phyloP scores from a whole-genome alignment of 2,329 filamentous ascomycete genomes.

The Colletotrichum trifolii region DNA sequence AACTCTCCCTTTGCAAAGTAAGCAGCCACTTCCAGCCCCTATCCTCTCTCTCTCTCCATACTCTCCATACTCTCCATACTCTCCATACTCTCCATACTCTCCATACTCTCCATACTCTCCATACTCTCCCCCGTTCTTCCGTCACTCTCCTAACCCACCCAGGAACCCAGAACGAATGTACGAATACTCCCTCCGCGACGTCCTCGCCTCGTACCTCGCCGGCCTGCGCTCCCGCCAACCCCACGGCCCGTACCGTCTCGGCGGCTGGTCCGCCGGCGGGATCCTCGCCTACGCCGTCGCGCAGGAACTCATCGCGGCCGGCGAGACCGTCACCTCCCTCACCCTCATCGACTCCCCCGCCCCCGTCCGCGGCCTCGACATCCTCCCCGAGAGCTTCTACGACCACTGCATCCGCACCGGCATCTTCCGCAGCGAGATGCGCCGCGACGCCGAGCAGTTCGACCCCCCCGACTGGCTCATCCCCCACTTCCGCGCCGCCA shows the following conservation, averaged over 20 bases:
- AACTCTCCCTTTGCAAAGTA: slow-evolving; percentile 73
- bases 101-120: too few relatives aligned
- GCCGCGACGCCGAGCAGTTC: slow-evolving; percentile 52
- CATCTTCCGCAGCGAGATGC: slow-evolving; percentile 67
- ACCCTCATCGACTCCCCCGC: slow-evolving; percentile 75
- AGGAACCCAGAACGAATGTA: slow-evolving; percentile 7
- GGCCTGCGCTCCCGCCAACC: slow-evolving; percentile 78
- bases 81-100: too few relatives aligned
- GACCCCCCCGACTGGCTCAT: slow-evolving; percentile 75
- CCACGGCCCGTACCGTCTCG: slow-evolving; percentile 73
- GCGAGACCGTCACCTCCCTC: slow-evolving; percentile 68
- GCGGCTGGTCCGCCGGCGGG: slow-evolving; percentile 82
- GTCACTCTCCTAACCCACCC: too few relatives aligned
- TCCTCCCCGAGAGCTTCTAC: slow-evolving; percentile 71
- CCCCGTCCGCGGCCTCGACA: slow-evolving; percentile 71
- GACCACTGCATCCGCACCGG: slow-evolving; percentile 79
- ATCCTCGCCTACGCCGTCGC: slow-evolving; percentile 77
- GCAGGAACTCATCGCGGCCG: slow-evolving; percentile 66
- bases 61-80: too few relatives aligned
- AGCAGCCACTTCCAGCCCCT: slow-evolving; percentile 60
- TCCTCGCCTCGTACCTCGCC: slow-evolving; percentile 48
- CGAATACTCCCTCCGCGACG: background rate
- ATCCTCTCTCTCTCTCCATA: slow-evolving; percentile 36
- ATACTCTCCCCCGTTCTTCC: too few relatives aligned
- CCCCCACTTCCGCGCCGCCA: slow-evolving; percentile 77